These are phyloP conservation scores for Suhomyces sp. DNA, from an alignment of 805 yeast species.

Conservation along the genomic window DNA sequence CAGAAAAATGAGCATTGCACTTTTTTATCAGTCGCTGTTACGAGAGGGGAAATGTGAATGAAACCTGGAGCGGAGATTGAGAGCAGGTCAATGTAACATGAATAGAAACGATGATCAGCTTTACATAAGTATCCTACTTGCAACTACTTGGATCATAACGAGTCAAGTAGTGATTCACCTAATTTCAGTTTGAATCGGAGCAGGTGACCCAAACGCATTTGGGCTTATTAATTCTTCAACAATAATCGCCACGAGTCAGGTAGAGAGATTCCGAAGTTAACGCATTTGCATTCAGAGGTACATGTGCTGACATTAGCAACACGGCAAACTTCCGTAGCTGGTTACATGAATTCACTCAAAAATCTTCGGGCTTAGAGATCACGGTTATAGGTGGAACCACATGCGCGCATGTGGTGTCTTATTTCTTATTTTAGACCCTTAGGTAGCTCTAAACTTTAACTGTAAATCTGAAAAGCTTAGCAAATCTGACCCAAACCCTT, in stretches of 20 bases:
- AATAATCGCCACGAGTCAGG: background rate
- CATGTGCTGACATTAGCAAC: background rate
- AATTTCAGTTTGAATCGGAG: background rate
- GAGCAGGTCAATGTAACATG: background rate
- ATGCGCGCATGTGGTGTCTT: background rate
- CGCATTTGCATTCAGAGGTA: background rate
- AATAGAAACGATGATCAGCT: background rate
- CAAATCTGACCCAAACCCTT: background rate
- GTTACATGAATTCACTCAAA: background rate
- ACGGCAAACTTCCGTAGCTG: background rate
- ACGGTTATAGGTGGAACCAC: background rate
- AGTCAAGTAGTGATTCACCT: background rate
- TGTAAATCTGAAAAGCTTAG: background rate
- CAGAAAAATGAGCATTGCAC: background rate
- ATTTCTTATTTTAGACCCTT: background rate
- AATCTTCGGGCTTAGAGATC: background rate
- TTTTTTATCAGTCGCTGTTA: background rate
- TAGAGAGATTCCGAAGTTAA: background rate
- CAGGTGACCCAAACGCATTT: background rate
- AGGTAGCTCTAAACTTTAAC: background rate
- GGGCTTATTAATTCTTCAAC: background rate
- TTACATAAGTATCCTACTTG: background rate
- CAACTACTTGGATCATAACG: background rate
- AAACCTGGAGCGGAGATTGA: background rate
- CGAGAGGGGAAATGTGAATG: background rate